These are phyloP conservation scores for Stevia rebaudiana DNA, from an alignment of 140 eudicot genomes.

Conservation along the genomic window DNA sequence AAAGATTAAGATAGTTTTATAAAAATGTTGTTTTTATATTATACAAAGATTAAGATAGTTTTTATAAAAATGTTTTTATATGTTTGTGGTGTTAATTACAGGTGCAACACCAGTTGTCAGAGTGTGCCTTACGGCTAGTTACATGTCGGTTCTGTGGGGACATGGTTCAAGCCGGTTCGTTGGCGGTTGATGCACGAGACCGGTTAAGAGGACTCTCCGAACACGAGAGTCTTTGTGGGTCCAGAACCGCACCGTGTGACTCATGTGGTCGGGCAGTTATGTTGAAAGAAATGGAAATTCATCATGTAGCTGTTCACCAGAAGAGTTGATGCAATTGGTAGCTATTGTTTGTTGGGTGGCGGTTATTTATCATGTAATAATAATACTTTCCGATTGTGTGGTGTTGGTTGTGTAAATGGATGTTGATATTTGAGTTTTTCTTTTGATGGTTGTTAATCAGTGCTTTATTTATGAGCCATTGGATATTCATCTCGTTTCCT, in stretches of 20 bases:
- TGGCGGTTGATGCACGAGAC: conserved; percentile 76
- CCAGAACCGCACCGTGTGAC: conserved; percentile 91
- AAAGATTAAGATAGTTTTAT: background rate
- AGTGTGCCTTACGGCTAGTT: conserved; percentile 70
- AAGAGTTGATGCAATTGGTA: conserved; percentile 30
- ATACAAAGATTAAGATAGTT: background rate
- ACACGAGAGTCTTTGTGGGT: conserved; percentile 87
- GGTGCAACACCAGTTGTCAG: conserved; percentile 78
- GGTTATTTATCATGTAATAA: conserved; percentile 4
- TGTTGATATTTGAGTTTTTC: background rate
- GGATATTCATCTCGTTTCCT: background rate
- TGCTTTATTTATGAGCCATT: background rate
- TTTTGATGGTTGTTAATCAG: background rate
- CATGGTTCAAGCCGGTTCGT: conserved; percentile 85
- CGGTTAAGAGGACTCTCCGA: conserved; percentile 76
- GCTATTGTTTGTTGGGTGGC: background rate
- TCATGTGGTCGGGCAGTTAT: conserved; percentile 94
- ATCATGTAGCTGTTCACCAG: conserved; percentile 87
- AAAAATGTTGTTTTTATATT: background rate
- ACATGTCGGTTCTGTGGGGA: conserved; percentile 93
- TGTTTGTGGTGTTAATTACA: conserved; percentile 9
- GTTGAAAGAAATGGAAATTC: conserved; percentile 97
- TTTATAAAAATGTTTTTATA: background rate
- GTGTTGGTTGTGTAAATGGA: background rate
- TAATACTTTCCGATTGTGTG: background rate